phyloP scores from a whole-genome alignment of 139 green algal species.

The Gonium pectorale region DNA sequence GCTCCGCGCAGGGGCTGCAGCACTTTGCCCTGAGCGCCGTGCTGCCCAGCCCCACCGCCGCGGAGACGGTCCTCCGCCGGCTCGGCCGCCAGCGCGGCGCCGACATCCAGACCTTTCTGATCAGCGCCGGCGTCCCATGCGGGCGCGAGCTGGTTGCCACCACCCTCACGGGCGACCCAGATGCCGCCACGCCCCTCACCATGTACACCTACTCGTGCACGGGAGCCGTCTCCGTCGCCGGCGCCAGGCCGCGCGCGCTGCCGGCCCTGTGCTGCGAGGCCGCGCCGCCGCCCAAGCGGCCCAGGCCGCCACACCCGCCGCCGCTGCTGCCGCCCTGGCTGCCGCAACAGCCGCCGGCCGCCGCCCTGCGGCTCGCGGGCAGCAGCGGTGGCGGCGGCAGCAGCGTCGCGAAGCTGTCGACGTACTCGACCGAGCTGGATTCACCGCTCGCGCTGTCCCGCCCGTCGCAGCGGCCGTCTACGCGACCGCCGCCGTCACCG shows the following conservation, averaged over 20 bases:
- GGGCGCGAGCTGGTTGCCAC: background rate
- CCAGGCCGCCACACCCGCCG: background rate
- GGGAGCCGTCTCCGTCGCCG: background rate
- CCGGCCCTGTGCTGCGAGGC: constrained; percentile 28
- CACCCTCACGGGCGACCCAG: constrained; percentile 14
- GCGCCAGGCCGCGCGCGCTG: background rate
- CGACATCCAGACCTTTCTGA: constrained; percentile 2
- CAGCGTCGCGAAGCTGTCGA: background rate
- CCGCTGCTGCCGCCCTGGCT: background rate
- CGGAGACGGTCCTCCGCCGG: background rate
- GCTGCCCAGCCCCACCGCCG: background rate
- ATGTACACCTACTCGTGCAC: constrained; percentile 20
- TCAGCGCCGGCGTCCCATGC: constrained; percentile 9
- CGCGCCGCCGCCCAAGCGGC: background rate
- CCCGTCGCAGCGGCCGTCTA: background rate
- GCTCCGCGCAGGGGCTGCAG: background rate
- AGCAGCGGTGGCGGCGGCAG: background rate
- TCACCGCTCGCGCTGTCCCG: background rate
- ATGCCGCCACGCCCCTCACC: background rate
- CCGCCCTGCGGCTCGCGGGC: background rate
- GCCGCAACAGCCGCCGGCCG: background rate
- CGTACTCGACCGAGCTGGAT: background rate
- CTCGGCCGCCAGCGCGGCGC: background rate
- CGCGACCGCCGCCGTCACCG: background rate
- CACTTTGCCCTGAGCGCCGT: background rate